Evolutionary conservation across 2,329 filamentous ascomycete species (phyloP).

Genomic region (Fusarium brevicatenulatum): DNA sequence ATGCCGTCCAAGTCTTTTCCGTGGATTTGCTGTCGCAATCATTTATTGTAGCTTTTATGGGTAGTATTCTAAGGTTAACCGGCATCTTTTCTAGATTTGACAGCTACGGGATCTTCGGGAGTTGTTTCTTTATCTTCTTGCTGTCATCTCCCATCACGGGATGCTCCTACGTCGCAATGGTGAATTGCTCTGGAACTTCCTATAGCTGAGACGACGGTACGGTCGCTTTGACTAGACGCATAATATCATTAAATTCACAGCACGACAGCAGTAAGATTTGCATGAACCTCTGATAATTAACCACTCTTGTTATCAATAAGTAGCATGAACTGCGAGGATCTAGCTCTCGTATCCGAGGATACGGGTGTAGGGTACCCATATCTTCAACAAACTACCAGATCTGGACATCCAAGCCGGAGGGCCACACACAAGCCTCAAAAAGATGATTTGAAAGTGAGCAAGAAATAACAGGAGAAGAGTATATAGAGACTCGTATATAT

Average conservation of each 20-base stretch:
- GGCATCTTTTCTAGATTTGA: rapidly evolving
- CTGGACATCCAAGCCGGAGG: rapidly evolving
- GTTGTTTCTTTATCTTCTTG: rapidly evolving
- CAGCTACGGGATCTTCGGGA: background rate
- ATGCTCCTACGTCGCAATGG: too few relatives aligned
- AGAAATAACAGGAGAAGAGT: too few relatives aligned
- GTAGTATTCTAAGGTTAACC: background rate
- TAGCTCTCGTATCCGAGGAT: rapidly evolving
- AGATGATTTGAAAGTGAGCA: too few relatives aligned
- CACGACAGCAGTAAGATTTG: background rate
- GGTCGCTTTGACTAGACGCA: background rate
- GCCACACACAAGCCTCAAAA: background rate
- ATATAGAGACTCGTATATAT: too few relatives aligned
- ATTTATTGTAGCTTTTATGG: background rate
- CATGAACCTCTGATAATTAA: rapidly evolving
- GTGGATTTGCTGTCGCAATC: background rate
- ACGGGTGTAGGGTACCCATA: background rate
- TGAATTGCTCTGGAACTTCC: too few relatives aligned
- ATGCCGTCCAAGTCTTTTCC: background rate
- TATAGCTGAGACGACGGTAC: too few relatives aligned
- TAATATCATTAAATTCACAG: rapidly evolving
- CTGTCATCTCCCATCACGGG: too few relatives aligned
- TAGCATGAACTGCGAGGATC: background rate
- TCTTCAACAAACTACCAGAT: rapidly evolving
- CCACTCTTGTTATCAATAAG: rapidly evolving